Evolutionary conservation across 2,329 filamentous ascomycete genomes (phyloP), one percentile per base, ranked within the genome.

Genomic region (Colletotrichum abscissum): DNA sequence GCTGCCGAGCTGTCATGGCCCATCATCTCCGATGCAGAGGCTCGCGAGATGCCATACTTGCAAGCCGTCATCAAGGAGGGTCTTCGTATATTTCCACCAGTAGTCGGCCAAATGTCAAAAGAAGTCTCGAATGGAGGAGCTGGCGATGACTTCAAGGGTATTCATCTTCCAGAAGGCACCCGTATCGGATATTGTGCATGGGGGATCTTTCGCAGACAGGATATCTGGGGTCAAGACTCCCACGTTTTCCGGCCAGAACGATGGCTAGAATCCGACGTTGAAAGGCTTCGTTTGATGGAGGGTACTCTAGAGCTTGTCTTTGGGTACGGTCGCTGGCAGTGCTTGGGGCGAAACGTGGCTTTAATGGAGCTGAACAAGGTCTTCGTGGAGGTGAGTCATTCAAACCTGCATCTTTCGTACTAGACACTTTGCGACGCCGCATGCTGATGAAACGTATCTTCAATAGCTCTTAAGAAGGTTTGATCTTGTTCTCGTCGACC

Each of bases 31-130:
- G 80, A 84, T 49, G 75, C 77, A 5, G 76, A 84, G 59, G 83
- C 83, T 0, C 79, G 79, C 2, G 75, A 78, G 8, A 78, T 87
- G n/a, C 83, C 85, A 0, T 88, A 86, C 49, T 80, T 88, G 0
- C 82, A 85, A 68, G 86, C 89, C 0, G 82, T 88, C 38, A 87
- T 91, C 75, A 84, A 86, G 35, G 88, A 91, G 73, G 84, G 82
- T 1, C 78, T 85, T 1, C 82, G 84, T 9, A 83, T 84, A 54
- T 81, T 80, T 63, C 82, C 83, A 0, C 82, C 82, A 4, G 80
- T 83, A 7, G 79, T 79, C 0, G 81, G 82, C 0, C 78, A 83
- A 38, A 82, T 84, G 80, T 76, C 81, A 12, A 83, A 84, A 59
- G 75, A 82, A 35, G 80, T 84, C 22, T 82, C 84, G 4, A 75